These are phyloP conservation scores for Macadamia integrifolia DNA, from an alignment of 164 flowering plant genomes.

Conservation along the genomic window DNA sequence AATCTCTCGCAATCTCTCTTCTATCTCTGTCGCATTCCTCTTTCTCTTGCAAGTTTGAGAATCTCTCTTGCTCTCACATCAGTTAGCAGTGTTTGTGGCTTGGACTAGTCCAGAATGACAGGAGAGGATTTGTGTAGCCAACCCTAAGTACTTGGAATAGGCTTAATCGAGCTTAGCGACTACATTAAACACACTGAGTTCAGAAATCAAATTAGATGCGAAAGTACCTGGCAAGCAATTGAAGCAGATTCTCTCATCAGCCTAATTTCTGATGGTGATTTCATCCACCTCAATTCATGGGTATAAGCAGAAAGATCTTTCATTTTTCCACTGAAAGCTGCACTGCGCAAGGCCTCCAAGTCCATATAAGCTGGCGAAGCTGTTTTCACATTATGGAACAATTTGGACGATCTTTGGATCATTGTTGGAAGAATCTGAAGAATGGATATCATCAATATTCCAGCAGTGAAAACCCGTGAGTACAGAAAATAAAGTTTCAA, in stretches of 20 bases:
- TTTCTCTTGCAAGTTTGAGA: no score
- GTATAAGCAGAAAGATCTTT: conserved; percentile 58
- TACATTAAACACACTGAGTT: not conserved
- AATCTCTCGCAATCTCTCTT: no score
- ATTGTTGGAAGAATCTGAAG: conserved; percentile 71
- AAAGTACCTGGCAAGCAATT: conserved; percentile 82
- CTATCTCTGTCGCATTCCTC: no score
- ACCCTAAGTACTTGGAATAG: no score
- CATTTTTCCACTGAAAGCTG: conserved; percentile 45
- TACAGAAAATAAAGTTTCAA: not conserved
- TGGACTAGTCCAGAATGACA: no score
- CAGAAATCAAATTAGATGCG: not conserved
- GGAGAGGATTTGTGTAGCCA: no score
- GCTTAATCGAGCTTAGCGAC: no score
- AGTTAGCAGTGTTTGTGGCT: no score
- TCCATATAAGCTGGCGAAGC: conserved; percentile 46
- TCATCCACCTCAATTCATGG: conserved; percentile 70
- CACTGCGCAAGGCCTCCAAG: conserved; percentile 61
- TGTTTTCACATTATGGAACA: conserved; percentile 66
- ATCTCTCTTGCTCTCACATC: no score
- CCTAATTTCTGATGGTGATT: conserved; percentile 77
- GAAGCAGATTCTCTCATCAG: conserved; percentile 88
- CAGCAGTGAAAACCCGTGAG: not conserved
- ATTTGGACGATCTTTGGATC: conserved; percentile 44
- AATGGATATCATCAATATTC: not conserved